Percentiles rank a stretch among this genome's conserved stretches.
phyloP scores from a whole-genome alignment of 352 stramenopile genomes.

The Pythium sp. region DNA sequence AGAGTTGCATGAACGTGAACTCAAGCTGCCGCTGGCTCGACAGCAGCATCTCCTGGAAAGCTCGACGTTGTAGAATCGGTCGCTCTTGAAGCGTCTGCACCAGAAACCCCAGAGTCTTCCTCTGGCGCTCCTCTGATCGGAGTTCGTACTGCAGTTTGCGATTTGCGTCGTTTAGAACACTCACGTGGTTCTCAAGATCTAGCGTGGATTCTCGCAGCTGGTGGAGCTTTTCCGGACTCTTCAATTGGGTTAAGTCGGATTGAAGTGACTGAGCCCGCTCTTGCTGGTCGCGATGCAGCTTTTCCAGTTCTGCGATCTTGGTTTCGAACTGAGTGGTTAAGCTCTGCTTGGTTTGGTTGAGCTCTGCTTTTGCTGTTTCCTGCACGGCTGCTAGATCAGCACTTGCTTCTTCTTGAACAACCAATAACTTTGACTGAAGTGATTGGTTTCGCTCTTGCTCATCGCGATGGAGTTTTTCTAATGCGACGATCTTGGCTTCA shows the following conservation, averaged over 20 bases:
- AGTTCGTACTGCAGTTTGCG: slow-evolving; percentile 16
- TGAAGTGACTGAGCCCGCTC: slow-evolving; percentile 6
- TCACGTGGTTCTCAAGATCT: slow-evolving; percentile 14
- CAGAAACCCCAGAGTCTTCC: slow-evolving; percentile 23
- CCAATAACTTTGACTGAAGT: not conserved
- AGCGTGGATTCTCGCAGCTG: slow-evolving; percentile 1
- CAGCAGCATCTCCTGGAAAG: slow-evolving; percentile 40
- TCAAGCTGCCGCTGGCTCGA: slow-evolving; percentile 33
- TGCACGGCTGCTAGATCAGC: not conserved
- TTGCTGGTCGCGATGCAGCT: not conserved
- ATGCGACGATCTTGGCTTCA: slow-evolving; percentile 14
- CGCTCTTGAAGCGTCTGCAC: slow-evolving; percentile 46
- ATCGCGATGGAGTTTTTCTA: slow-evolving; percentile 4
- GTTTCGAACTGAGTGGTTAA: slow-evolving; percentile 14
- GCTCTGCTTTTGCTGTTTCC: not conserved
- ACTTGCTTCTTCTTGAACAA: not conserved
- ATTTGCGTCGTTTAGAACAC: slow-evolving; percentile 16
- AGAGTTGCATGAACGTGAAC: slow-evolving; percentile 25
- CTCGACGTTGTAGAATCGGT: slow-evolving; percentile 33
- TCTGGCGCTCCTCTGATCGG: slow-evolving; percentile 14
- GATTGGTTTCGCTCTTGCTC: slow-evolving; percentile 1
- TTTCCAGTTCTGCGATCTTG: slow-evolving; percentile 13
- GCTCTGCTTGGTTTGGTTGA: not conserved
- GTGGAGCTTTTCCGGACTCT: slow-evolving; percentile 12
- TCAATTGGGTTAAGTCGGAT: slow-evolving; percentile 12